phyloP scores from a whole-genome alignment of 441 rosid genomes.

The Metrosideros polymorpha region DNA sequence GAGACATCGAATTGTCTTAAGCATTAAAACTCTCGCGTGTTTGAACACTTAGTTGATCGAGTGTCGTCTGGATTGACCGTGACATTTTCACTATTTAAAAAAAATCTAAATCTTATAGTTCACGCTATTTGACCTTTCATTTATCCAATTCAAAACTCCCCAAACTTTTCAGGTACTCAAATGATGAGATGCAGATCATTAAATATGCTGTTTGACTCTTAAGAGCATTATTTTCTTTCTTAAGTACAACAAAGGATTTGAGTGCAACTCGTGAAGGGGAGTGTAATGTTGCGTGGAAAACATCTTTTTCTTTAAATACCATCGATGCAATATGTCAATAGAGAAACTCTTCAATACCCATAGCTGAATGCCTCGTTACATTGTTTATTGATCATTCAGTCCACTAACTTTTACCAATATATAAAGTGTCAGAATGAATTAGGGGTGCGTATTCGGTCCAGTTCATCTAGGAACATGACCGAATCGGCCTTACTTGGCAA shows the following conservation, averaged over 20 bases:
- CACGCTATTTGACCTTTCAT: too few relatives aligned
- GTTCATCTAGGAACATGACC: rapidly evolving
- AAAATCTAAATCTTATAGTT: too few relatives aligned
- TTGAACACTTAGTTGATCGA: too few relatives aligned
- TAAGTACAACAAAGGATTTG: background rate
- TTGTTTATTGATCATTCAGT: background rate
- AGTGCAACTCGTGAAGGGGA: background rate
- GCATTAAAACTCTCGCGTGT: too few relatives aligned
- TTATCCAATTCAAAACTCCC: too few relatives aligned
- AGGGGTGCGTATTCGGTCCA: background rate
- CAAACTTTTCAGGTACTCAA: too few relatives aligned
- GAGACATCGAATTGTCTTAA: too few relatives aligned
- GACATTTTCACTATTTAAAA: too few relatives aligned
- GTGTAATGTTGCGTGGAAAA: background rate
- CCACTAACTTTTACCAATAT: background rate
- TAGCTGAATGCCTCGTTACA: too few relatives aligned
- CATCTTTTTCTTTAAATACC: background rate
- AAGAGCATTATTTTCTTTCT: background rate
- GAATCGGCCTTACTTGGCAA: background rate
- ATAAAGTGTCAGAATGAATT: background rate
- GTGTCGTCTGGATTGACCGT: too few relatives aligned
- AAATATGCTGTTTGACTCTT: background rate
- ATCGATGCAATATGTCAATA: background rate
- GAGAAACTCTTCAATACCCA: background rate
- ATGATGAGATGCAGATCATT: background rate